phyloP scores from a whole-genome alignment of 257 asterid species.

The Primulina eburnea region DNA sequence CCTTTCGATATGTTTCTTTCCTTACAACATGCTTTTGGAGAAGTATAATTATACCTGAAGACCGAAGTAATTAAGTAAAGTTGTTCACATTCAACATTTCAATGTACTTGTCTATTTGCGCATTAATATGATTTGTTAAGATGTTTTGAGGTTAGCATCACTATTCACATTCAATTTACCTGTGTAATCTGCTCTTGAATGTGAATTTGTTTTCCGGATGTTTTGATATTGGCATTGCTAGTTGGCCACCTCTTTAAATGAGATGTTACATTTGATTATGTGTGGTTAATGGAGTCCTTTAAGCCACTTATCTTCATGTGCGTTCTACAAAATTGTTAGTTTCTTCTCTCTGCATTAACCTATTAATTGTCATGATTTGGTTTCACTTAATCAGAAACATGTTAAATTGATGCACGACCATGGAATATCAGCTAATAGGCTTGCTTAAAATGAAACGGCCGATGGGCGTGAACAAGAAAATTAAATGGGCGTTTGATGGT shows the following conservation, averaged over 20 bases:
- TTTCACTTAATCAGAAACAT: not conserved
- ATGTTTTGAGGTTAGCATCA: too few relatives aligned
- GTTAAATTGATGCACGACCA: not conserved
- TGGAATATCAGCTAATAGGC: slow-evolving; percentile 2
- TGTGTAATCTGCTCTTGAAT: slow-evolving; percentile 1
- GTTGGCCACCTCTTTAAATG: slow-evolving; percentile 7
- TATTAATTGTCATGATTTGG: not conserved
- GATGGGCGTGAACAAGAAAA: too few relatives aligned
- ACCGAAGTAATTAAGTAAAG: not conserved
- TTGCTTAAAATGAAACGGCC: too few relatives aligned
- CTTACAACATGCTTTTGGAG: slow-evolving; percentile 4
- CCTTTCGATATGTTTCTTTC: not conserved
- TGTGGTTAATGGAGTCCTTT: not conserved
- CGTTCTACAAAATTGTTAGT: not conserved
- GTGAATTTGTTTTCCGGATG: not conserved
- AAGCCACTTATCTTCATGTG: not conserved
- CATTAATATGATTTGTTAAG: too few relatives aligned
- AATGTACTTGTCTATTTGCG: not conserved
- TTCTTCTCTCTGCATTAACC: not conserved
- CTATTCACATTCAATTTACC: not conserved
- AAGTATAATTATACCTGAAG: not conserved
- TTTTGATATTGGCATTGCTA: slow-evolving; percentile 4
- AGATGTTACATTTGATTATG: not conserved
- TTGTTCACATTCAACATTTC: not conserved
- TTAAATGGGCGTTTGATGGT: too few relatives aligned